Evolutionary conservation across 2,329 filamentous ascomycete genomes (phyloP).

Genomic region (Alternaria sp.): DNA sequence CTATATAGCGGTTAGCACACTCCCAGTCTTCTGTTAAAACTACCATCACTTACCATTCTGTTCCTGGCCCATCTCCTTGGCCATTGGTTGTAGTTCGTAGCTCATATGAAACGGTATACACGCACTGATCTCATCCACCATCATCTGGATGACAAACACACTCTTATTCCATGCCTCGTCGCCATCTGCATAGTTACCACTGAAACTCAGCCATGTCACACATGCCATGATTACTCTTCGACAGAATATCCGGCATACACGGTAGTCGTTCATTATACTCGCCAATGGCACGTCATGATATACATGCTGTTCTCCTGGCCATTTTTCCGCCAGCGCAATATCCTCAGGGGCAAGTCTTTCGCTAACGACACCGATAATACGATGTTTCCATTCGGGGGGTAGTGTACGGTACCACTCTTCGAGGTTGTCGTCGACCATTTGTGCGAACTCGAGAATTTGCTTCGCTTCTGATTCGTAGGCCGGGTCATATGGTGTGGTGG

Average conservation of each 20-base stretch:
- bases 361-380: constrained; percentile 41
- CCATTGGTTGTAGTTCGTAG: constrained; percentile 48
- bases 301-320: constrained; percentile 51
- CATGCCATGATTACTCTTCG: constrained; percentile 50
- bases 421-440: constrained; percentile 48
- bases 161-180: constrained; percentile 27
- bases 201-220: constrained; percentile 36
- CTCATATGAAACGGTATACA: constrained; percentile 52
- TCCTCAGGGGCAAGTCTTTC: constrained; percentile 36
- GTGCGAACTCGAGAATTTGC: constrained; percentile 45
- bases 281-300: constrained; percentile 52
- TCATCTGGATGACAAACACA: constrained; percentile 45
- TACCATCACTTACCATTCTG: constrained; percentile 39
- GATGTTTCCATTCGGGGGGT: constrained; percentile 46
- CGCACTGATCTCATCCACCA: constrained; percentile 52
- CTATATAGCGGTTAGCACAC: constrained; percentile 30
- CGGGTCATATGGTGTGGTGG: constrained; percentile 30
- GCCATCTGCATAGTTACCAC: constrained; percentile 18
- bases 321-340: constrained; percentile 39
- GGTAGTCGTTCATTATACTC: constrained; percentile 53
- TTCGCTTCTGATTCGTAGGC: constrained; percentile 39
- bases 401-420: constrained; percentile 50
- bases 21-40: neutral
- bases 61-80: constrained; percentile 46
- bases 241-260: constrained; percentile 52